Conservation (phyloP, 176 grass and related monocot species). For the Oryza longistaminata region DNA sequence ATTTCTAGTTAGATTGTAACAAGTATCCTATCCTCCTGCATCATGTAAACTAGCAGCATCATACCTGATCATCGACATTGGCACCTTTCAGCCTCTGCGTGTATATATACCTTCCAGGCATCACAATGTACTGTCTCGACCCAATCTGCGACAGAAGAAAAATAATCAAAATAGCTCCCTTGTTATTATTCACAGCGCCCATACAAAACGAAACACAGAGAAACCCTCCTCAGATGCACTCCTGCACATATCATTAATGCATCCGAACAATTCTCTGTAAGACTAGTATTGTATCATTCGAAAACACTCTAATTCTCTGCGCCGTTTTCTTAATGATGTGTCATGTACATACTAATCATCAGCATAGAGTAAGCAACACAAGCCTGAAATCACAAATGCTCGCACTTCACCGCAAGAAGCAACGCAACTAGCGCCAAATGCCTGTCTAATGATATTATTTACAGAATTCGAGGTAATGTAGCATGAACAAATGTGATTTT, state of each 20-base stretch:
- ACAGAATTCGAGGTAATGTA: background rate
- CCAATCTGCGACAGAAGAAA: conserved; percentile 51
- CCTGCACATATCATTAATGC: background rate
- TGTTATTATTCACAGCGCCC: conserved; percentile 20
- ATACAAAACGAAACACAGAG: background rate
- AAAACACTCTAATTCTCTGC: background rate
- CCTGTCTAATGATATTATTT: background rate
- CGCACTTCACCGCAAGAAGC: background rate
- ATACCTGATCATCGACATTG: conserved; percentile 63
- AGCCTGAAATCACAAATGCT: background rate
- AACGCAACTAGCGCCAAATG: background rate
- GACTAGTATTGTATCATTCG: background rate
- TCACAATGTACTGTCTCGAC: conserved; percentile 65
- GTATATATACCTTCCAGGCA: conserved; percentile 59
- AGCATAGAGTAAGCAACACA: background rate
- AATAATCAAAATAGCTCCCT: conserved; percentile 34
- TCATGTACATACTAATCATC: background rate
- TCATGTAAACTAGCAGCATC: background rate
- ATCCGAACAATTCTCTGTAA: background rate
- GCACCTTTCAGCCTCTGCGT: conserved; percentile 84
- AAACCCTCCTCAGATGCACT: background rate
- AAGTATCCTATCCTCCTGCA: background rate
- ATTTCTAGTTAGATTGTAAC: background rate
- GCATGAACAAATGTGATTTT: background rate
- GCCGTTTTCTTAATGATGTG: background rate